Conservation (phyloP, 805 yeast species). For the Lipomyces kockii region DNA sequence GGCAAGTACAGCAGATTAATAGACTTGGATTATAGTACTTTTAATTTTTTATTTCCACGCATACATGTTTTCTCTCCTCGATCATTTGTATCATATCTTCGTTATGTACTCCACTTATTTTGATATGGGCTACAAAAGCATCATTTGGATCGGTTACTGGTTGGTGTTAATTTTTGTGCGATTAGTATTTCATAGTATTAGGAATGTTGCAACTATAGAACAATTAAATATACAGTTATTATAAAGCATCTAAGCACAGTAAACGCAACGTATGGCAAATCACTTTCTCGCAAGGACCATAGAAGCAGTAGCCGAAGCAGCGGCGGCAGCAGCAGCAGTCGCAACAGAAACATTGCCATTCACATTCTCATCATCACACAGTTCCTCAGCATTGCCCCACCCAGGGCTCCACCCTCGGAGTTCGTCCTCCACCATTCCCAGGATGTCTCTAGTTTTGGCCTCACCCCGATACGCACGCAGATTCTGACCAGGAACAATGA, state of each 20-base stretch:
- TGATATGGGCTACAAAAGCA: conserved; percentile 3
- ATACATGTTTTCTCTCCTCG: background rate
- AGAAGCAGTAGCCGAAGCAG: conserved; percentile 2
- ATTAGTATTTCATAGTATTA: background rate
- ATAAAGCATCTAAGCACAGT: background rate
- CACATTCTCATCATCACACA: conserved; percentile 2
- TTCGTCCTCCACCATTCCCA: conserved; percentile 26
- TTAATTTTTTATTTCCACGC: background rate
- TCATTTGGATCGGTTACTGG: background rate
- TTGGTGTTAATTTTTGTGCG: background rate
- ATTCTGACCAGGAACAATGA: conserved; percentile 27
- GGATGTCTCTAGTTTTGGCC: conserved; percentile 18
- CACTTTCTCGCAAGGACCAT: background rate
- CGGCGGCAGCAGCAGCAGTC: conserved; percentile 7
- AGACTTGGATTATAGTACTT: background rate
- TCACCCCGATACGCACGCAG: conserved; percentile 22
- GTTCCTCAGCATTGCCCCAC: background rate
- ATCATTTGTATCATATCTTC: background rate
- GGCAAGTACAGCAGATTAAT: background rate
- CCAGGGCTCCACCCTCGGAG: conserved; percentile 23
- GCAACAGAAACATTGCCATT: background rate
- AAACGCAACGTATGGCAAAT: background rate
- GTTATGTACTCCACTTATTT: background rate
- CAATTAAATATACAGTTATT: background rate
- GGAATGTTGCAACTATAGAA: background rate